phyloP scores from a whole-genome alignment of 345 rosid species.

The Hypericum perforatum region DNA sequence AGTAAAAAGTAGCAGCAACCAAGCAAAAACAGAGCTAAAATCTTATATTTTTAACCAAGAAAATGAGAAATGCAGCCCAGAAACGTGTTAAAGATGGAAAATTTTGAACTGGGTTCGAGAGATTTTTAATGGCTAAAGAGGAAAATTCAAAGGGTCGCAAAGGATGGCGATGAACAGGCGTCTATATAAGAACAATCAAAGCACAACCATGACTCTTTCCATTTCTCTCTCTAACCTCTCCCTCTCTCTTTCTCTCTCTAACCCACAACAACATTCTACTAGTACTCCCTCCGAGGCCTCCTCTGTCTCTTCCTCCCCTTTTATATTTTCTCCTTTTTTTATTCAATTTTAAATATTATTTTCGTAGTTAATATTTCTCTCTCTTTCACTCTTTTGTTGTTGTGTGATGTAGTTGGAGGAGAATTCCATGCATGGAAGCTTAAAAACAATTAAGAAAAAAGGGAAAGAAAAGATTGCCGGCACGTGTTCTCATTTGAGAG shows the following conservation, averaged over 20 bases:
- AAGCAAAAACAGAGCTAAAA: no score
- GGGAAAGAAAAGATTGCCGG: conserved; percentile 15
- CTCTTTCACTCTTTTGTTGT: conserved; percentile 17
- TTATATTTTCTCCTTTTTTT: no score
- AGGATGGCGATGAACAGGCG: conserved; percentile 43
- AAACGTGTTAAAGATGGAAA: no score
- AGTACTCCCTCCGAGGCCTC: no score
- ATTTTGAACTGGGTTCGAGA: no score
- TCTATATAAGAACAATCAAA: conserved; percentile 35
- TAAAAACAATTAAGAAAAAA: conserved; percentile 13
- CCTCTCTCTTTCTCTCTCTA: neutral
- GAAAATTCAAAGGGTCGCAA: conserved; percentile 24
- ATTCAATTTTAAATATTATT: no score
- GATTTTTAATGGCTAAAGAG: conserved; percentile 7
- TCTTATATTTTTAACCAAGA: no score
- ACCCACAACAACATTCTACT: no score
- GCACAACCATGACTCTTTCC: conserved; percentile 36
- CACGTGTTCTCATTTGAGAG: no score
- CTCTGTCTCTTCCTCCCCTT: no score
- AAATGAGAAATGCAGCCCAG: no score
- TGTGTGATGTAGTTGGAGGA: conserved; percentile 43
- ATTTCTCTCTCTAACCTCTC: conserved; percentile 4
- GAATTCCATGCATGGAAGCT: conserved; percentile 72
- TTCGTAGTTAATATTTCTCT: neutral
- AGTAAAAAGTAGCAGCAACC: no score